Conservation (phyloP, 352 stramenopile genomes). For the Phytophthora fragariae region DNA sequence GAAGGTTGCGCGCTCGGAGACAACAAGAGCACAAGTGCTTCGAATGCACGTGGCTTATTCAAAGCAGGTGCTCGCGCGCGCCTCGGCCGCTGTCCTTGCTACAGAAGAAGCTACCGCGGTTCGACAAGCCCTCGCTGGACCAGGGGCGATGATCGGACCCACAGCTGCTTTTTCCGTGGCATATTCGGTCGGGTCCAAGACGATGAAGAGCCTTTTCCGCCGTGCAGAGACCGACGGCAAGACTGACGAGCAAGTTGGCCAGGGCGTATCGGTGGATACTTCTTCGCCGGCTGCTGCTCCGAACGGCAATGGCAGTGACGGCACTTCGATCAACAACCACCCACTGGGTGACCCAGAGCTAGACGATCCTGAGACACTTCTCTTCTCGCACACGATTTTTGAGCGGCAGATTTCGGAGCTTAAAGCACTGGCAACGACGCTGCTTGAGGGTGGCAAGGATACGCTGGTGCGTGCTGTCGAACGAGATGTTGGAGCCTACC, state of each 20-base stretch:
- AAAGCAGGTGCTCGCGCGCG: slow-evolving; percentile 54
- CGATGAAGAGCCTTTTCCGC: slow-evolving; percentile 73
- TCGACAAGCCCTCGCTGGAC: slow-evolving; percentile 69
- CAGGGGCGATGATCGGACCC: slow-evolving; percentile 75
- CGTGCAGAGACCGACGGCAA: slow-evolving; percentile 38
- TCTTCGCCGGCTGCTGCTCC: slow-evolving; percentile 18
- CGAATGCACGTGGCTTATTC: slow-evolving; percentile 73
- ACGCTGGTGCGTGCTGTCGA: slow-evolving; percentile 34
- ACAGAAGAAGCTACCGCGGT: slow-evolving; percentile 77
- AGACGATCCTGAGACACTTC: slow-evolving; percentile 57
- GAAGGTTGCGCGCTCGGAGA: slow-evolving; percentile 64
- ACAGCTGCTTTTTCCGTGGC: slow-evolving; percentile 71
- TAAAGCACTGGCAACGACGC: slow-evolving; percentile 37
- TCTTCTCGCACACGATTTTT: slow-evolving; percentile 82
- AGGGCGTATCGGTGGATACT: slow-evolving; percentile 20
- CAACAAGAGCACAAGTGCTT: slow-evolving; percentile 60
- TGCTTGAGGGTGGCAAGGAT: slow-evolving; percentile 43
- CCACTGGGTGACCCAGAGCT: slow-evolving; percentile 12
- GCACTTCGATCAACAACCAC: slow-evolving; percentile 16
- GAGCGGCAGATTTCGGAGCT: slow-evolving; percentile 65
- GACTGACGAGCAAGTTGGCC: neutral
- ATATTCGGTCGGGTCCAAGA: slow-evolving; percentile 81
- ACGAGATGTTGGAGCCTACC: slow-evolving; percentile 50
- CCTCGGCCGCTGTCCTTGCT: slow-evolving; percentile 62
- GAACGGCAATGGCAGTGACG: slow-evolving; percentile 15